A percentile compares a stretch with the other conserved stretches of the same genome.
Evolutionary conservation across 192 early-diverging fungal species (phyloP).

Genomic region (Entomortierella lignicola): DNA sequence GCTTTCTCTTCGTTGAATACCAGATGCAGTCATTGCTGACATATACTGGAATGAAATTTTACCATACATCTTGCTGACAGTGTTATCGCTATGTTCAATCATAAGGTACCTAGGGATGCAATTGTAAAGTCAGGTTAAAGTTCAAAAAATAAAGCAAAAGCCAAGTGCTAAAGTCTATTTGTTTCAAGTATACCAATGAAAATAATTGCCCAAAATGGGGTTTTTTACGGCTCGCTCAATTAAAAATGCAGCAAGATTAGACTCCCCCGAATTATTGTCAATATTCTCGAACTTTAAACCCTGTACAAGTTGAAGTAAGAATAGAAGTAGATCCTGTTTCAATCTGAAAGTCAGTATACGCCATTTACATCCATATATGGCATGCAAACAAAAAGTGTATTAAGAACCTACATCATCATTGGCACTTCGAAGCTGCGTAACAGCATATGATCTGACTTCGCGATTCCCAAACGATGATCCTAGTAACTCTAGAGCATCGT

Average conservation of each 20-base stretch:
- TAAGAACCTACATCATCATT: conserved; percentile 82
- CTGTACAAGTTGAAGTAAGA: conserved; percentile 97
- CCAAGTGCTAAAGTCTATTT: too few species aligned
- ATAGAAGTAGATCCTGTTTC: conserved; percentile 87
- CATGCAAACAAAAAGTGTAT: not conserved
- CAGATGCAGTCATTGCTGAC: conserved; percentile 69
- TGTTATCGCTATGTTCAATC: conserved; percentile 94
- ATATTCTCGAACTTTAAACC: conserved; percentile 96
- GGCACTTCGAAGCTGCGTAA: conserved; percentile 86
- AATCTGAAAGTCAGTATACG: not conserved
- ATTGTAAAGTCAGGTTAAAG: not conserved
- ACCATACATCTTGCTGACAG: conserved; percentile 86
- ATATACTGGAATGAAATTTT: conserved; percentile 89
- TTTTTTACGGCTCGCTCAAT: conserved; percentile 89
- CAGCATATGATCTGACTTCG: conserved; percentile 88
- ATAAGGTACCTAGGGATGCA: conserved; percentile 80
- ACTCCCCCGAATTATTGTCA: conserved; percentile 62
- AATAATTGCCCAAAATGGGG: conserved; percentile 89
- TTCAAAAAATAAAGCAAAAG: too few species aligned
- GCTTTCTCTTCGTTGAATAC: conserved; percentile 74
- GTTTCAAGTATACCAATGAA: conserved; percentile 97
- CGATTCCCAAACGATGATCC: conserved; percentile 88
- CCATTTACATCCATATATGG: too few species aligned
- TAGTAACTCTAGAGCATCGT: conserved; percentile 96
- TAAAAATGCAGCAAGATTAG: conserved; percentile 86